A percentile compares a stretch with the other conserved stretches of the same genome.
Conservation (phyloP, 352 stramenopile genomes). For the Aphanomyces cochlioides region DNA sequence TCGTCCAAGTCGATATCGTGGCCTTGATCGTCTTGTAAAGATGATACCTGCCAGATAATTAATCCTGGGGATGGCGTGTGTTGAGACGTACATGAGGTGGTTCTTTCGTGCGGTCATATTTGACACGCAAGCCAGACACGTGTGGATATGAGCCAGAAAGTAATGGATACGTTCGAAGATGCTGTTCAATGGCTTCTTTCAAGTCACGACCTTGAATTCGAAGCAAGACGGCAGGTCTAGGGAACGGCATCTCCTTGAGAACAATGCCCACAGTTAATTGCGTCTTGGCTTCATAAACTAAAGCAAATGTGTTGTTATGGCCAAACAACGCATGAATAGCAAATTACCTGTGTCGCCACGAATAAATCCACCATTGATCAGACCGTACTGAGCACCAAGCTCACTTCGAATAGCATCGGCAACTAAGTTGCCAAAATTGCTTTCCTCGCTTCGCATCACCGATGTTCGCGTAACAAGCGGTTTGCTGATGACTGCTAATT, state of each 20-base stretch:
- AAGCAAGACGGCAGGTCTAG: constrained; percentile 58
- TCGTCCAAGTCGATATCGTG: too few relatives aligned
- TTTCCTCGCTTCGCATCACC: constrained; percentile 61
- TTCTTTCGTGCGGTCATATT: too few relatives aligned
- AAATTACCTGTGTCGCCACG: constrained; percentile 52
- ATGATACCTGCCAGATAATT: too few relatives aligned
- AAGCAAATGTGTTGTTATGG: constrained; percentile 18
- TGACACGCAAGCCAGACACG: constrained; percentile 43
- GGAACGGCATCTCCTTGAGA: constrained; percentile 85
- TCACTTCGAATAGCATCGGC: constrained; percentile 70
- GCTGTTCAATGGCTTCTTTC: constrained; percentile 65
- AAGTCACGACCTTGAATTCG: constrained; percentile 62
- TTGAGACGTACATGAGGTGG: too few relatives aligned
- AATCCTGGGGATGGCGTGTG: too few relatives aligned
- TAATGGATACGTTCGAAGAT: constrained; percentile 71
- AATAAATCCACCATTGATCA: constrained; percentile 89
- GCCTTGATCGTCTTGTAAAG: too few relatives aligned
- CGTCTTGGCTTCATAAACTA: constrained; percentile 61
- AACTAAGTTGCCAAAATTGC: constrained; percentile 74
- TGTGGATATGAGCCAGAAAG: constrained; percentile 77
- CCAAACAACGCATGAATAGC: background rate
- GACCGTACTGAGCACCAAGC: constrained; percentile 57
- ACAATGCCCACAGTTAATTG: constrained; percentile 62
- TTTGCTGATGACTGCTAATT: constrained; percentile 49
- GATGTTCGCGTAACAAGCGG: constrained; percentile 71